These are phyloP conservation scores for Leccinum solheimii DNA, from an alignment of 1,284 basidiomycete species.

Conservation along the genomic window DNA sequence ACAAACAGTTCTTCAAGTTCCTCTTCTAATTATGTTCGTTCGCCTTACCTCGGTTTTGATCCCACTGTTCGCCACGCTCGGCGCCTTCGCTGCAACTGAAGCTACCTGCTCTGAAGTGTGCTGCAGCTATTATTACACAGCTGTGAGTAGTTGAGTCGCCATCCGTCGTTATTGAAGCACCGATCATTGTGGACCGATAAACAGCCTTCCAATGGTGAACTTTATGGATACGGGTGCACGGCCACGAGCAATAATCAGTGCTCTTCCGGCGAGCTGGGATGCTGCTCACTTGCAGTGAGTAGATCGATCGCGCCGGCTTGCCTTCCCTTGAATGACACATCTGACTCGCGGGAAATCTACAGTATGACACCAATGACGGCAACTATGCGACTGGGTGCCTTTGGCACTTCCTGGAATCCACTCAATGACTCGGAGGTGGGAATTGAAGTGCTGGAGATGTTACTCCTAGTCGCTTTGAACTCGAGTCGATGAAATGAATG, in stretches of 20 bases:
- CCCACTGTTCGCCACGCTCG: neutral
- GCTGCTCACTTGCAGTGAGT: neutral
- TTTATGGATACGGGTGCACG: neutral
- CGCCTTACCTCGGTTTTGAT: neutral
- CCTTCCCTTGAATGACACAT: neutral
- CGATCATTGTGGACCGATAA: neutral
- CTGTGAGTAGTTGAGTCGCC: neutral
- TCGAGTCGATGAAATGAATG: neutral
- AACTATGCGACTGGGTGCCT: neutral
- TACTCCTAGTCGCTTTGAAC: too few relatives aligned
- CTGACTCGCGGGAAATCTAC: neutral
- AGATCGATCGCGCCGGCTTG: neutral
- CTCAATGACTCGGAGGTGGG: neutral
- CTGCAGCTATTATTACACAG: neutral
- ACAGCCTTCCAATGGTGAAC: neutral
- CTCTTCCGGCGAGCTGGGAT: neutral
- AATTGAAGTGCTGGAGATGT: neutral
- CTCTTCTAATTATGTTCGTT: neutral
- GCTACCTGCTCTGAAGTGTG: neutral
- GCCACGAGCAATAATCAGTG: neutral
- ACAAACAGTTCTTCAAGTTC: neutral
- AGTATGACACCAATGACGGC: neutral
- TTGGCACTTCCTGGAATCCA: neutral
- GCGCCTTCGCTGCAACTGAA: neutral
- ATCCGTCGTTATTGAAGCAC: neutral